Evolutionary conservation across 768 basidiomycete species (phyloP), one percentile per base, ranked within the genome.

Genomic region (Lactarius akahatsu): DNA sequence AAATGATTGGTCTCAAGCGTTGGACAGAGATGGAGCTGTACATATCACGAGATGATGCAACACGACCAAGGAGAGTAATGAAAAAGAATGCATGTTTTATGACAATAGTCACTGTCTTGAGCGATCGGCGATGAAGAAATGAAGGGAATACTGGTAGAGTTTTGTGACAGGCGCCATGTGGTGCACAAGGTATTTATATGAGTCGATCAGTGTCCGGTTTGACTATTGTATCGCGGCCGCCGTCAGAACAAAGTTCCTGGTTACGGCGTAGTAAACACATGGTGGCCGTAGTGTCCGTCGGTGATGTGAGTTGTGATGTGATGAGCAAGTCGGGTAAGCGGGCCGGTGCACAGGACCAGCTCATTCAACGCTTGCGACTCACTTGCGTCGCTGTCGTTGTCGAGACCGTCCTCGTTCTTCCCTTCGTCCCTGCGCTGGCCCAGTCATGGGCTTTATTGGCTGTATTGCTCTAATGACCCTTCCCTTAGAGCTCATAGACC

Each of bases 401-500:
- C 11, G 11, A 11, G 4, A 10, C 3, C 11, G 36, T 36, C 36
- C 11, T 28, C 9, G 9, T 10, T 16, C n/a, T 11, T 4, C 50
- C 2, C 50, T 13, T 4, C 26, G 26, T 52, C n/a, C n/a, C 50
- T 11, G 3, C 30, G n/a, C 57, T 36, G 18, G 20, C 15, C n/a
- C n/a, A 16, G 57, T 38, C n/a, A 38, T 34, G 57, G 34, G 11
- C 4, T 5, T 58, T 9, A 36, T 40, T 5, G 11, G n/a, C 30
- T 32, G 1, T 20, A 16, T 23, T 10, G 28, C 26, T 4, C 23
- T 65, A n/a, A 64, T 32, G 4, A 1, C 5, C 57, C 69, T 81
- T 1, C 80, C 80, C 10, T 70, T 74, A 43, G 80, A 81, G 61
- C 75, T 78, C 2, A 65, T 80, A 16, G 77, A 78, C 50, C 71